A percentile compares a stretch with the other conserved stretches of the same genome.
Evolutionary conservation across 352 stramenopile genomes (phyloP).

Genomic region (Phytophthora colocasiae): DNA sequence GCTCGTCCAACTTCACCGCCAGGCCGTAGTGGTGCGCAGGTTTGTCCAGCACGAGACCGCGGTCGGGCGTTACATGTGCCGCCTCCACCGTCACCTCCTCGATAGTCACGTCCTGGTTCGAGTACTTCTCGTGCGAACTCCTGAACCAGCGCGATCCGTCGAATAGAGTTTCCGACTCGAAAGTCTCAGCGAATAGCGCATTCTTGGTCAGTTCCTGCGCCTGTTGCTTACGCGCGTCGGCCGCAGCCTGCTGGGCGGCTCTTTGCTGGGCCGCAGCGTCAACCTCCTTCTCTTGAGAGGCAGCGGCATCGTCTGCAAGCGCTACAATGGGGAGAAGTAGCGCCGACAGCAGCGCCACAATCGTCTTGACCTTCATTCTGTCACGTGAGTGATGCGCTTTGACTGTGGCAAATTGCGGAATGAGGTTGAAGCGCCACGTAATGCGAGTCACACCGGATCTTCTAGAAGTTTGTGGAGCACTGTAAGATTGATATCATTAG

Average conservation of each 20-base stretch:
- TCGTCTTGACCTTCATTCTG: slow-evolving; percentile 63
- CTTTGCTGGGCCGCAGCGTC: slow-evolving; percentile 26
- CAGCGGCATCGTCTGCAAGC: slow-evolving; percentile 16
- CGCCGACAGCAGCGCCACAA: slow-evolving; percentile 52
- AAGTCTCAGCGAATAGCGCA: slow-evolving; percentile 82
- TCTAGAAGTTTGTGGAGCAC: slow-evolving; percentile 15
- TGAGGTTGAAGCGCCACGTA: slow-evolving; percentile 26
- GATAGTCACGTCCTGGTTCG: slow-evolving; percentile 68
- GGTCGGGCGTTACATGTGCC: slow-evolving; percentile 65
- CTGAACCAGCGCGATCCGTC: slow-evolving; percentile 84
- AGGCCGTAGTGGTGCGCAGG: slow-evolving; percentile 85
- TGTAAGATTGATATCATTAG: not conserved
- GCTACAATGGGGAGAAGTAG: slow-evolving; percentile 48
- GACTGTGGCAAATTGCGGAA: slow-evolving; percentile 16
- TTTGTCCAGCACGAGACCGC: slow-evolving; percentile 73
- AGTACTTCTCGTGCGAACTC: slow-evolving; percentile 85
- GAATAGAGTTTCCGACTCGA: slow-evolving; percentile 64
- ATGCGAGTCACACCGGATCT: not conserved
- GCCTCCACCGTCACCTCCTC: slow-evolving; percentile 70
- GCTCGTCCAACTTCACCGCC: slow-evolving; percentile 72
- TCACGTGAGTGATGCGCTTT: not conserved
- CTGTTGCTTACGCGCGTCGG: slow-evolving; percentile 41
- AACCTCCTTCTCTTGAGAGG: slow-evolving; percentile 6
- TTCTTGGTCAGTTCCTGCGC: slow-evolving; percentile 61
- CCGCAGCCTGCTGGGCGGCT: not conserved